These are phyloP conservation scores for Passalora sequoiae DNA, from an alignment of 2,329 filamentous ascomycete genomes.

Conservation along the genomic window DNA sequence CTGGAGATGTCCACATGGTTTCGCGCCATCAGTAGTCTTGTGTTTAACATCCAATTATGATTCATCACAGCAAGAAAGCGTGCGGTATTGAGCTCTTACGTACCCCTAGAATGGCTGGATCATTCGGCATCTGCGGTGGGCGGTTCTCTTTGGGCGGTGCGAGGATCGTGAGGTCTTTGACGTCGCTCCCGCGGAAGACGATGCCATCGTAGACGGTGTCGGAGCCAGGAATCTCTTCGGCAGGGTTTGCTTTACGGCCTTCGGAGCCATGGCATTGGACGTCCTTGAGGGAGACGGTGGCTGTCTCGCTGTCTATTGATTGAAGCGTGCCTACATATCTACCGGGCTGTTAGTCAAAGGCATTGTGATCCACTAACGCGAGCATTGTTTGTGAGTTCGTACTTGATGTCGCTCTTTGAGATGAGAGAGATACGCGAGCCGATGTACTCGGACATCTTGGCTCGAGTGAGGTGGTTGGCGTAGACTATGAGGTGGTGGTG, in stretches of 20 bases:
- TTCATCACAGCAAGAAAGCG: slow-evolving; percentile 65
- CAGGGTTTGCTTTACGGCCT: slow-evolving; percentile 70
- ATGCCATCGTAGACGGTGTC: slow-evolving; percentile 97
- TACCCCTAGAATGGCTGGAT: slow-evolving; percentile 95
- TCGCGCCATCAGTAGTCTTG: slow-evolving; percentile 89
- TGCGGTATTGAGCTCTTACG: slow-evolving; percentile 47
- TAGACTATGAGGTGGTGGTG: too few relatives aligned
- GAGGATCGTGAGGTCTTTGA: slow-evolving; percentile 94
- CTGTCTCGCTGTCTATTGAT: slow-evolving; percentile 96
- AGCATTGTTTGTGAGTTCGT: slow-evolving; percentile 28
- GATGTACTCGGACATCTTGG: slow-evolving; percentile 57
- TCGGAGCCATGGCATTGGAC: slow-evolving; percentile 93
- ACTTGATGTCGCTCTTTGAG: slow-evolving; percentile 97
- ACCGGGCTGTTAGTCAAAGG: slow-evolving; percentile 14
- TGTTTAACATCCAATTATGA: slow-evolving; percentile 91
- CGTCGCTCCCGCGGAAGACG: slow-evolving; percentile 95
- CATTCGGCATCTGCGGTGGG: slow-evolving; percentile 77
- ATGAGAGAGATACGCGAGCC: slow-evolving; percentile 92
- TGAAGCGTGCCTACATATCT: slow-evolving; percentile 95
- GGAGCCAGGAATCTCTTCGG: slow-evolving; percentile 77
- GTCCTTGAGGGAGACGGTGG: slow-evolving; percentile 94
- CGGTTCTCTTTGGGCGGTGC: slow-evolving; percentile 64
- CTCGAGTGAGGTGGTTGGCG: slow-evolving; percentile 2
- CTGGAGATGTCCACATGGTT: slow-evolving; percentile 92
- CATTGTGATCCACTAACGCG: background rate